A percentile compares a stretch with the other conserved stretches of the same genome.
Conservation (phyloP, 2,329 filamentous ascomycete genomes). For the Elsinoe fawcettii region DNA sequence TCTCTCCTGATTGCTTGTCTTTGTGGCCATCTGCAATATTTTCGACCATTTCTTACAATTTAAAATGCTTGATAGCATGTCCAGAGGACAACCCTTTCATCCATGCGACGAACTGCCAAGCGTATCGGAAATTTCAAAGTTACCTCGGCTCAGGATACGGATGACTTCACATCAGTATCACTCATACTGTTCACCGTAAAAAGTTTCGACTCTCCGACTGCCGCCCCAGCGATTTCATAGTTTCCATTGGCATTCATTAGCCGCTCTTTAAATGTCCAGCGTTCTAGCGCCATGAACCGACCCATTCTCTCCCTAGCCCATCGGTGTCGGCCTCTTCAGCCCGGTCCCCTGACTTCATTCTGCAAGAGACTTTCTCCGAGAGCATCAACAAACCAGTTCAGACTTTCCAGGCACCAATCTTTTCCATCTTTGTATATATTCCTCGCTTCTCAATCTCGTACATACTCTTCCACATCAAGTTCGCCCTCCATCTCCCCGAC, state of each 20-base stretch:
- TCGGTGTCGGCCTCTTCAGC: conserved; percentile 6
- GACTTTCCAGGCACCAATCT: background rate
- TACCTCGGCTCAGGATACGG: background rate
- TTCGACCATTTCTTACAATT: background rate
- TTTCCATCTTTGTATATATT: conserved; percentile 12
- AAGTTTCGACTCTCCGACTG: background rate
- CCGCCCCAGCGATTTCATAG: conserved; percentile 2
- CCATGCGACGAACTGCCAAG: background rate
- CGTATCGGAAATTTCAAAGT: background rate
- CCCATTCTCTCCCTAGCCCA: conserved; percentile 3
- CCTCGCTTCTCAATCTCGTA: background rate
- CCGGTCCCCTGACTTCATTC: conserved; percentile 9
- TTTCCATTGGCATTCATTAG: background rate
- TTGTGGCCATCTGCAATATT: too few relatives aligned
- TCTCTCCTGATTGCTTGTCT: too few relatives aligned
- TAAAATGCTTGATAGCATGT: background rate
- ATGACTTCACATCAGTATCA: background rate
- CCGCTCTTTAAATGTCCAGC: background rate
- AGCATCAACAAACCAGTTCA: background rate
- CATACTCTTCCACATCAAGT: conserved; percentile 2
- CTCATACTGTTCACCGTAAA: conserved; percentile 1
- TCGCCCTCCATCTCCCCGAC: background rate
- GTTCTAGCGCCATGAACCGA: conserved; percentile 14
- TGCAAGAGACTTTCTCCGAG: background rate
- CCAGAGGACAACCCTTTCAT: background rate